A percentile compares a stretch with the other conserved stretches of the same genome.
These are phyloP conservation scores for Cladosporium sp. DNA, from an alignment of 2,329 filamentous ascomycete species.

Conservation along the genomic window DNA sequence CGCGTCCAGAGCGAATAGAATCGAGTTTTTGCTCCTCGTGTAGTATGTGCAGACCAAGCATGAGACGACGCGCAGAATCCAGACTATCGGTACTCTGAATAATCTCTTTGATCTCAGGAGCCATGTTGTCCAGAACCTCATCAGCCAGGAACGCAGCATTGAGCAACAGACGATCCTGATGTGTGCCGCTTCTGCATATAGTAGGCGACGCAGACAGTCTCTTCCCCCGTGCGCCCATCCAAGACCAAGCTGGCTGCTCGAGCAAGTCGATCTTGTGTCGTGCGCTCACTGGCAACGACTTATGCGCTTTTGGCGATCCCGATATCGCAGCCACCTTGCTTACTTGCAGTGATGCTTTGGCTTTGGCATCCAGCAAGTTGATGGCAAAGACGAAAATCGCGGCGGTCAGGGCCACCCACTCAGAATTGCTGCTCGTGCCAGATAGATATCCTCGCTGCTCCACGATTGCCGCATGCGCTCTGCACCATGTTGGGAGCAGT, in stretches of 20 bases:
- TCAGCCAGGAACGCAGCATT: constrained; percentile 24
- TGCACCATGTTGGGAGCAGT: constrained; percentile 28
- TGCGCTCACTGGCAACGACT: neutral
- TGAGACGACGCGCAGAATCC: constrained; percentile 21
- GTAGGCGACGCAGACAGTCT: neutral
- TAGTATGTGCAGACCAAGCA: constrained; percentile 77
- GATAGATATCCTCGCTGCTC: constrained; percentile 13
- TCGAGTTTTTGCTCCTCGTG: constrained; percentile 80
- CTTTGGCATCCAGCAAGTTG: constrained; percentile 24
- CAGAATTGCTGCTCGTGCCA: constrained; percentile 17
- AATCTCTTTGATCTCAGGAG: neutral
- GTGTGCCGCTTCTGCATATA: constrained; percentile 11
- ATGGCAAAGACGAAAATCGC: constrained; percentile 38
- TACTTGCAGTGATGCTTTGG: constrained; percentile 24
- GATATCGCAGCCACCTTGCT: constrained; percentile 22
- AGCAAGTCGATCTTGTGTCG: neutral
- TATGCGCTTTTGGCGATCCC: neutral
- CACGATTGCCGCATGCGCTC: constrained; percentile 21
- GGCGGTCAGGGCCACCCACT: constrained; percentile 38
- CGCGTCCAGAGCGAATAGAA: neutral
- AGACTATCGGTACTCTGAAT: constrained; percentile 1
- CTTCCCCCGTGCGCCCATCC: constrained; percentile 14
- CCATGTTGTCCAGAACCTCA: constrained; percentile 15
- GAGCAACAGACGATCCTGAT: constrained; percentile 23
- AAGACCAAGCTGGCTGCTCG: constrained; percentile 20